phyloP scores from a whole-genome alignment of 495 filamentous ascomycete species.

The Xylaria nigripes region DNA sequence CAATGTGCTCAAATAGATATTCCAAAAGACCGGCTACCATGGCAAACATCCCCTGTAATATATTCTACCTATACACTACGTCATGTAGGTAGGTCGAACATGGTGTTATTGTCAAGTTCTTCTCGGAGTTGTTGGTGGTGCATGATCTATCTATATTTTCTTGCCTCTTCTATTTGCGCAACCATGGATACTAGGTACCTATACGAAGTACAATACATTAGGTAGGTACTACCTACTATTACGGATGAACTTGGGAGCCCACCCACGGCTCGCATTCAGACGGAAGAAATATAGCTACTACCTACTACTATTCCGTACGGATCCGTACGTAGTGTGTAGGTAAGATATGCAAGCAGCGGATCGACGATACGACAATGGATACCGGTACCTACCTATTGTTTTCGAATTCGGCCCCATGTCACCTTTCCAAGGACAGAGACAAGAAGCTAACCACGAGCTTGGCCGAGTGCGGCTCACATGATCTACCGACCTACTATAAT shows the following conservation, averaged over 20 bases:
- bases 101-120: neutral
- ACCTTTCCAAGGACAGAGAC: neutral
- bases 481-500: neutral
- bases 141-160: too few relatives aligned
- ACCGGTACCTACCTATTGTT: neutral
- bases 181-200: neutral
- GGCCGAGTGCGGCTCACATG: constrained; percentile 12
- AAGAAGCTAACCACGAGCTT: constrained; percentile 1
- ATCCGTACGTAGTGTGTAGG: too few relatives aligned
- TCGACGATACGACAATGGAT: neutral
- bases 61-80: neutral
- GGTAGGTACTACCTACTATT: neutral
- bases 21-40: neutral
- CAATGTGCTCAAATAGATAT: neutral
- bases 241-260: neutral
- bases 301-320: too few relatives aligned
- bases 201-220: neutral
- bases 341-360: neutral
- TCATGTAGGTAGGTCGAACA: neutral
- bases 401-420: neutral
- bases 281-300: neutral
- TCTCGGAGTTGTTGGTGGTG: neutral
- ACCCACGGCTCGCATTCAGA: constrained; percentile 3
- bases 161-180: neutral
- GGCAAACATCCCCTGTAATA: neutral